Base-by-base conservation (phyloP, 2,329 filamentous ascomycete species). In the Fusarium acutatum region DNA sequence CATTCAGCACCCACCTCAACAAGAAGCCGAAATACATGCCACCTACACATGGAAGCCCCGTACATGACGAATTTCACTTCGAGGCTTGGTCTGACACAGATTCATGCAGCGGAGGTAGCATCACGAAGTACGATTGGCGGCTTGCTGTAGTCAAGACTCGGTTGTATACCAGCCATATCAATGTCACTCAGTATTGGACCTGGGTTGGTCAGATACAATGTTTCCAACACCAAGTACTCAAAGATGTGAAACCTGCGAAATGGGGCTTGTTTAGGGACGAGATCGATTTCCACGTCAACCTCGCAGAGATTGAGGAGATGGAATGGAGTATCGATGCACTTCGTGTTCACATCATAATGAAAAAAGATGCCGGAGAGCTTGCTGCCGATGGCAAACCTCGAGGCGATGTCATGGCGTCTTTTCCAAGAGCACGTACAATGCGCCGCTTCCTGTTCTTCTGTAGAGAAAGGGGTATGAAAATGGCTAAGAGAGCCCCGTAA, bases 131-230 rank as follows among this genome's bases (percentile, higher is more conserved):
- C 15, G 88, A 90, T 77, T 90, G 85, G 81, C 84, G 86, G 22
- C 76, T 90, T 18, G 81, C 85, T 50, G 86, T 88, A 71, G 84
- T 90, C 73, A 88, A 88, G 80, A 86, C 85, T 6, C 79, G 81
- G 20, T 71, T 81, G 17, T 82, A 85, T 57, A 86, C 87, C 3
- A 87, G 84, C 28, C 86, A 85, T 60, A 79, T 81, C 6, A 75
- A 81, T 18, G 85, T 87, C 10, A 88, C 86, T 18, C 88, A 90
- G 75, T 89, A 89, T 79, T 88, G 87, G 87, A 86, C 87, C 56
- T 89, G 85, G 84, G 74, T 85, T 7, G 80, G 80, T 14, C 77
- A 82, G 35, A 75, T 77, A 12, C 81, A 75, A 24, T 74, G 82
- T 20, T 87, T 89, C 60, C 86, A 89, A 80, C 88, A 89, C 71